phyloP scores from a whole-genome alignment of 805 yeast species.

The Kluyveromyces lactis region DNA sequence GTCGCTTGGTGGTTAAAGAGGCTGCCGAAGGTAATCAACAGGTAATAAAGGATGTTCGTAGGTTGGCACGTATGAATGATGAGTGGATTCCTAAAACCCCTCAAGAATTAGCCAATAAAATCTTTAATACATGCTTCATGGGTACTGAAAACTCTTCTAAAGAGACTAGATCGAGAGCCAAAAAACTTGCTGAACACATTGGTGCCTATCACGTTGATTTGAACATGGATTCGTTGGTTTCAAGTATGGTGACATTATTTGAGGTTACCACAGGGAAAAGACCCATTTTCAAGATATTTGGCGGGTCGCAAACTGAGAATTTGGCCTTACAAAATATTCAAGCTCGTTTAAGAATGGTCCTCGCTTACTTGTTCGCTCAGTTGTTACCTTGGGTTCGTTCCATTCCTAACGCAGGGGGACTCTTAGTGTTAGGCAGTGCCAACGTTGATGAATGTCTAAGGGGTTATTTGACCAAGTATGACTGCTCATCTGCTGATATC shows the following conservation, averaged over 20 bases:
- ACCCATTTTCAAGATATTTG: constrained; percentile 86
- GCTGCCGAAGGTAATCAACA: constrained; percentile 58
- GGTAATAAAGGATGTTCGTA: constrained; percentile 69
- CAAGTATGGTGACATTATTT: constrained; percentile 66
- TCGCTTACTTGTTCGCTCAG: constrained; percentile 89
- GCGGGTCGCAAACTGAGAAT: constrained; percentile 87
- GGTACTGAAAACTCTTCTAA: constrained; percentile 88
- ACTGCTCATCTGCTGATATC: constrained; percentile 93
- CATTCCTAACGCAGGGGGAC: constrained; percentile 49
- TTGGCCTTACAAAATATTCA: constrained; percentile 94
- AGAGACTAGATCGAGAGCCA: constrained; percentile 81
- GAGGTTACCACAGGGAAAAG: constrained; percentile 83
- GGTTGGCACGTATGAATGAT: constrained; percentile 47
- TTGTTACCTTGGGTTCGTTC: constrained; percentile 91
- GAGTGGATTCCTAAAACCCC: constrained; percentile 68
- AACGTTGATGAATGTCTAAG: constrained; percentile 95
- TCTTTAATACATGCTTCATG: constrained; percentile 91
- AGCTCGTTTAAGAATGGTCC: constrained; percentile 91
- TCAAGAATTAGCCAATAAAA: constrained; percentile 60
- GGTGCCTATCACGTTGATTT: constrained; percentile 89
- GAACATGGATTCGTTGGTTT: constrained; percentile 82
- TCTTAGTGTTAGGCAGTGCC: constrained; percentile 89
- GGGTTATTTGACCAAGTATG: constrained; percentile 94
- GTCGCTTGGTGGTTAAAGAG: constrained; percentile 71
- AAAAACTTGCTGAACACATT: constrained; percentile 59